Percentiles rank a stretch among this genome's conserved stretches.
Evolutionary conservation across 495 filamentous ascomycete species (phyloP).

Genomic region (Neurospora discreta): DNA sequence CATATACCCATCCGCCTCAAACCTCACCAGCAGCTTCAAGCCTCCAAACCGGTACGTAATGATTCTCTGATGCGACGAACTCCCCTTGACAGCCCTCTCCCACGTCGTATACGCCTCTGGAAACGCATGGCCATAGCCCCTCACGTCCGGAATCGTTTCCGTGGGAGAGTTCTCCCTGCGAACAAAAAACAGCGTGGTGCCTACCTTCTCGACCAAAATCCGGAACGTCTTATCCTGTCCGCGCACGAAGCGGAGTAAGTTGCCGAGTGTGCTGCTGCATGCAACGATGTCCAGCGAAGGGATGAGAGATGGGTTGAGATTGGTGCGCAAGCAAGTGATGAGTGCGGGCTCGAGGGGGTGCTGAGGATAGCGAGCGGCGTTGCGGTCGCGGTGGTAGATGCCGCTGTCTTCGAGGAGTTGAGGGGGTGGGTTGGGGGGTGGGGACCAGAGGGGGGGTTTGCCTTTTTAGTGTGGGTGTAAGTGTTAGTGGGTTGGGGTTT

Average conservation of each 20-base stretch:
- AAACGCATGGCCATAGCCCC: constrained; percentile 55
- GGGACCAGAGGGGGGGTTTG: constrained; percentile 48
- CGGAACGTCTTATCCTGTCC: constrained; percentile 38
- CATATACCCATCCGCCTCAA: constrained; percentile 50
- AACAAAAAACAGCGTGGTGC: constrained; percentile 50
- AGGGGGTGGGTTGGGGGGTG: constrained; percentile 21
- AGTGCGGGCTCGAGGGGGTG: constrained; percentile 52
- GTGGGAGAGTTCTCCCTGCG: constrained; percentile 46
- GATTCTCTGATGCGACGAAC: constrained; percentile 50
- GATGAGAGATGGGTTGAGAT: not conserved
- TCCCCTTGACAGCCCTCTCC: constrained; percentile 35
- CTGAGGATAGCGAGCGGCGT: constrained; percentile 44
- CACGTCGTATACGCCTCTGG: constrained; percentile 54
- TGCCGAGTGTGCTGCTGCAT: constrained; percentile 50
- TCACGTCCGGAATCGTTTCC: constrained; percentile 38
- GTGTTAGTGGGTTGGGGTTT: no score
- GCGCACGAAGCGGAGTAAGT: constrained; percentile 39
- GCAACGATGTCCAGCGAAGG: constrained; percentile 41
- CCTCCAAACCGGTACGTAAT: constrained; percentile 48
- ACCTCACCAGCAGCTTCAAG: constrained; percentile 44
- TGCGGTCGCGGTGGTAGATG: constrained; percentile 48
- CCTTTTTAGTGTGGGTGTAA: constrained; percentile 22
- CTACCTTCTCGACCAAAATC: constrained; percentile 47
- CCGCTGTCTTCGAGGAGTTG: constrained; percentile 40
- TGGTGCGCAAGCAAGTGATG: constrained; percentile 3